Evolutionary conservation across 1,284 basidiomycete species (phyloP).

Genomic region (Ganoderma meredithae): DNA sequence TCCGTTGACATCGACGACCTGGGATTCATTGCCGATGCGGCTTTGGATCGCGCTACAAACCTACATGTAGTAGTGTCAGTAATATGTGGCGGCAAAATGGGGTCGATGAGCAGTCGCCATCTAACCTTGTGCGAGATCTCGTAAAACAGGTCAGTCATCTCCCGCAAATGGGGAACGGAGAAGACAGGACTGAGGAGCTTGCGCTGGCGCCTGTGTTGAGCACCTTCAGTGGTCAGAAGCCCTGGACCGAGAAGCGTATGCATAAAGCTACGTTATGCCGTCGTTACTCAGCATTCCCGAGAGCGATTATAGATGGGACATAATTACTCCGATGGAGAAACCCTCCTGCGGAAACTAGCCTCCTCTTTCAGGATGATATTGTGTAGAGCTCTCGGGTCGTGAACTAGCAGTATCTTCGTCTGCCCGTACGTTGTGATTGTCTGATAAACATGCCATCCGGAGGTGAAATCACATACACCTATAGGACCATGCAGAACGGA

Average conservation of each 20-base stretch:
- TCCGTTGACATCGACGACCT: constrained; percentile 44
- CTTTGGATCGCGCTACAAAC: constrained; percentile 33
- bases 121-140: constrained; percentile 23
- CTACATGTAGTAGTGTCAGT: constrained; percentile 5
- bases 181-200: constrained; percentile 31
- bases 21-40: constrained; percentile 30
- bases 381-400: constrained; percentile 26
- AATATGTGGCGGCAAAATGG: not conserved
- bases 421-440: not conserved
- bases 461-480: constrained; percentile 9
- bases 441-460: not conserved
- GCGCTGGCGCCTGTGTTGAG: constrained; percentile 28
- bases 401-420: constrained; percentile 13
- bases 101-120: not conserved
- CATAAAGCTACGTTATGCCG: constrained; percentile 11
- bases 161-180: constrained; percentile 26
- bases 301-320: not conserved
- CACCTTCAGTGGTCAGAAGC: constrained; percentile 24
- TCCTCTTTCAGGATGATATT: constrained; percentile 24
- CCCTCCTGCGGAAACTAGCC: constrained; percentile 19
- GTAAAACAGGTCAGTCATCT: constrained; percentile 28
- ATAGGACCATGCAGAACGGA: constrained; percentile 12
- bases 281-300: not conserved
- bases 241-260: constrained; percentile 31
- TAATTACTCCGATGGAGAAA: constrained; percentile 21